A percentile compares a stretch with the other conserved stretches of the same genome.
These are phyloP conservation scores for Oxytropis ochrocephala DNA, from an alignment of 306 rosid species.

Conservation along the genomic window DNA sequence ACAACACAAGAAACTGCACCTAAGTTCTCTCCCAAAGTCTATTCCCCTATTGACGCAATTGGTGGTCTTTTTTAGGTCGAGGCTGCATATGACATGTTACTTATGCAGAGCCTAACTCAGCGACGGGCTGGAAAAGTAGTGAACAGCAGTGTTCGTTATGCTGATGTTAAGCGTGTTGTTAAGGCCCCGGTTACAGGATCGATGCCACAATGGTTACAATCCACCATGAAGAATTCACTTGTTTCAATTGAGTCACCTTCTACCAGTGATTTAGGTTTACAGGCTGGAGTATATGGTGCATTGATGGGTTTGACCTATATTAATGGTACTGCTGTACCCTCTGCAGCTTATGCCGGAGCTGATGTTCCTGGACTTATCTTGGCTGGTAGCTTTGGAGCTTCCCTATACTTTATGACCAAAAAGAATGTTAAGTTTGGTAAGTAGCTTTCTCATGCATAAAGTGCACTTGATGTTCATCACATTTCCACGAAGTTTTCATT, in stretches of 20 bases:
- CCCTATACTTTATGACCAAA: constrained; percentile 91
- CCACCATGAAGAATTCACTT: constrained; percentile 53
- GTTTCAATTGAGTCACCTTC: constrained; percentile 75
- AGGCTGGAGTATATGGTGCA: constrained; percentile 95
- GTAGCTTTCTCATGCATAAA: constrained; percentile 16
- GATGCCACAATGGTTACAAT: constrained; percentile 78
- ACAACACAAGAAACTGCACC: no score
- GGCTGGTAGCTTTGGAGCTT: constrained; percentile 99
- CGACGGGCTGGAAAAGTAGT: constrained; percentile 88
- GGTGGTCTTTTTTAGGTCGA: constrained; percentile 52
- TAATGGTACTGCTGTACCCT: constrained; percentile 53
- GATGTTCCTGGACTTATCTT: constrained; percentile 94
- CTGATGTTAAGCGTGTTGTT: constrained; percentile 87
- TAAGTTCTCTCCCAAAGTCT: background rate
- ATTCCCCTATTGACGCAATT: background rate
- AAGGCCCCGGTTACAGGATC: constrained; percentile 47
- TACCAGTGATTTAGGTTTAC: constrained; percentile 68
- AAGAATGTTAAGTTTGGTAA: constrained; percentile 83
- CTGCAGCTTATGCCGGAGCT: constrained; percentile 57
- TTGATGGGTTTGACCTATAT: constrained; percentile 74
- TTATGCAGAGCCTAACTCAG: constrained; percentile 88
- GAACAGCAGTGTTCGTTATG: constrained; percentile 69
- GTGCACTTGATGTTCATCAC: constrained; percentile 1
- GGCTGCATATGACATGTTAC: constrained; percentile 98
- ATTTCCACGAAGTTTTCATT: background rate